Evolutionary conservation across 148 eudicot species (phyloP).

Genomic region (Silene latifolia): DNA sequence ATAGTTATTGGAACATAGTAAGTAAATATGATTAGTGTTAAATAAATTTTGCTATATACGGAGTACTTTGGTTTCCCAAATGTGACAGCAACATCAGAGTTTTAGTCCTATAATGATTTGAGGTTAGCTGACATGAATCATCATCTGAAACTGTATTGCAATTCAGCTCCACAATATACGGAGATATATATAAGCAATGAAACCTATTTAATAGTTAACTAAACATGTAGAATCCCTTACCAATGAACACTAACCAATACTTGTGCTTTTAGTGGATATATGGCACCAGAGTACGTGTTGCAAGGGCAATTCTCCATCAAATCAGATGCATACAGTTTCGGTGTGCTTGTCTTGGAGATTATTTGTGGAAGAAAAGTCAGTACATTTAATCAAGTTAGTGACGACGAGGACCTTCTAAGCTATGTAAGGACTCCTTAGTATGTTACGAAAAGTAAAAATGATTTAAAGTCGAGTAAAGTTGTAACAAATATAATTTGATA

Average conservation of each 20-base stretch:
- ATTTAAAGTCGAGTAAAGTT: neutral
- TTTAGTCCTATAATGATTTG: too few relatives aligned
- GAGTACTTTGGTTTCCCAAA: too few relatives aligned
- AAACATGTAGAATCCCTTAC: too few relatives aligned
- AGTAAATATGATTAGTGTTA: too few relatives aligned
- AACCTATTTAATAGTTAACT: too few relatives aligned
- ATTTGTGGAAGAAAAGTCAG: slow-evolving; percentile 27
- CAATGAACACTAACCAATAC: too few relatives aligned
- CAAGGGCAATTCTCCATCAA: slow-evolving; percentile 27
- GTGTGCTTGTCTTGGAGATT: slow-evolving; percentile 34
- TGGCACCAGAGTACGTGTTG: slow-evolving; percentile 30
- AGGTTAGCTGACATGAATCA: too few relatives aligned
- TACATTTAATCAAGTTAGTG: neutral
- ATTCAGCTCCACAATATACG: too few relatives aligned
- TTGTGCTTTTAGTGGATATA: slow-evolving; percentile 49
- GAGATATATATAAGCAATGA: too few relatives aligned
- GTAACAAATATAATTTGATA: neutral
- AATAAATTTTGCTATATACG: too few relatives aligned
- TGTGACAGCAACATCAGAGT: too few relatives aligned
- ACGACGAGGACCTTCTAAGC: slow-evolving; percentile 25
- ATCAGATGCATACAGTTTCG: slow-evolving; percentile 31
- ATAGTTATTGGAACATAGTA: slow-evolving; percentile 22
- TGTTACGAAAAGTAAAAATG: neutral
- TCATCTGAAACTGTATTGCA: too few relatives aligned
- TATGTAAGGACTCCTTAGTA: slow-evolving; percentile 23